These are phyloP conservation scores for Euptelea pleiosperma DNA, from an alignment of 164 flowering plant species.

Conservation along the genomic window DNA sequence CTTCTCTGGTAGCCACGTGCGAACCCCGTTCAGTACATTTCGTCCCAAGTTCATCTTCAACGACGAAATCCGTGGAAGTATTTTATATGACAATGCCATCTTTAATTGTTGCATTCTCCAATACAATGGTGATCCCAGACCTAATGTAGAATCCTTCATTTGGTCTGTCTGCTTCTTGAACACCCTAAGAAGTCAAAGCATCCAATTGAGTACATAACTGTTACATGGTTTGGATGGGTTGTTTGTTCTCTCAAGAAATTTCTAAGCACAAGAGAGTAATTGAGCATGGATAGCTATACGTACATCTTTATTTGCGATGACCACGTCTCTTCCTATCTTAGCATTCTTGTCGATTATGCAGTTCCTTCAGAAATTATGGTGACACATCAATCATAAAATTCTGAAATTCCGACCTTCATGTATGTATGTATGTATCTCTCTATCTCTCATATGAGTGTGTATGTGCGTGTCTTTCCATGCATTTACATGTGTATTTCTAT, in stretches of 20 bases:
- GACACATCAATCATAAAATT: background rate
- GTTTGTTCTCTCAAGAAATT: background rate
- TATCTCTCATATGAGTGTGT: no score
- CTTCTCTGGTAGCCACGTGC: conserved; percentile 1
- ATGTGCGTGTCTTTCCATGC: background rate
- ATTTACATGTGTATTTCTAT: no score
- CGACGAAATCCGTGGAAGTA: background rate
- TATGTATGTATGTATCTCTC: background rate
- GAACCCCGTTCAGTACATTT: background rate
- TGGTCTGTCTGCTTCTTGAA: conserved; percentile 83
- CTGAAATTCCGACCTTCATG: background rate
- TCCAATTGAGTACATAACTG: background rate
- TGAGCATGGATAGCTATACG: conserved; percentile 21
- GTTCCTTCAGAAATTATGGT: conserved; percentile 44
- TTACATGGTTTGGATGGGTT: background rate
- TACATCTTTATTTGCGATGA: conserved; percentile 73
- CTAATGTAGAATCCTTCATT: conserved; percentile 81
- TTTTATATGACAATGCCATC: conserved; percentile 57
- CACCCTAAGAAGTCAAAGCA: conserved; percentile 44
- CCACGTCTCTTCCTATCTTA: conserved; percentile 80
- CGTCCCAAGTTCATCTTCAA: background rate
- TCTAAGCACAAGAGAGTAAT: background rate
- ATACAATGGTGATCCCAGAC: conserved; percentile 73
- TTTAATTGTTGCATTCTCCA: conserved; percentile 80
- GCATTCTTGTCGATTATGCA: conserved; percentile 98